phyloP scores from a whole-genome alignment of 495 filamentous ascomycete genomes.

The Neurospora sp. region DNA sequence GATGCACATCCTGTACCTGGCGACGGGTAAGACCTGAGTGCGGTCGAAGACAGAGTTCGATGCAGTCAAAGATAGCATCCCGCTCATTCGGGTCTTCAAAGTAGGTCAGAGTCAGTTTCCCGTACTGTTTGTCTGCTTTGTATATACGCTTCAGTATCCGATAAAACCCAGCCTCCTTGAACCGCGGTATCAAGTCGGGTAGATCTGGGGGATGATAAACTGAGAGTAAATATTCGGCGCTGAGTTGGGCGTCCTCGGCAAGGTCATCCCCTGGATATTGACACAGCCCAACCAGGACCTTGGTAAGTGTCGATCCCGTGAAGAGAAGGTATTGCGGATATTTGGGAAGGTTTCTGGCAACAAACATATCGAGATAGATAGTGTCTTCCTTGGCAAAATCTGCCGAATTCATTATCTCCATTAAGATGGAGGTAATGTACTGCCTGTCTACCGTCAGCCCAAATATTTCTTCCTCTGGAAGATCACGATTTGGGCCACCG shows the following conservation, averaged over 20 bases:
- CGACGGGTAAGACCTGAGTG: slow-evolving; percentile 59
- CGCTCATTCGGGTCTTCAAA: slow-evolving; percentile 77
- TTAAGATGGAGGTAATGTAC: slow-evolving; percentile 77
- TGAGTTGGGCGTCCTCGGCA: slow-evolving; percentile 89
- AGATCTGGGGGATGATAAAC: slow-evolving; percentile 85
- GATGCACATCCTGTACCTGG: slow-evolving; percentile 65
- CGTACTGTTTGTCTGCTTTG: slow-evolving; percentile 67
- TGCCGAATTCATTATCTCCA: slow-evolving; percentile 71
- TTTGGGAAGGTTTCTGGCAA: slow-evolving; percentile 91
- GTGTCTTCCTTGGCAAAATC: slow-evolving; percentile 72
- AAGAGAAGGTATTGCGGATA: slow-evolving; percentile 93
- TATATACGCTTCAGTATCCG: slow-evolving; percentile 91
- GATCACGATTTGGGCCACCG: slow-evolving; percentile 36
- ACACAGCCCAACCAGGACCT: slow-evolving; percentile 73
- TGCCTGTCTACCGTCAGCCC: slow-evolving; percentile 76
- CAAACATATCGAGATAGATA: slow-evolving; percentile 95
- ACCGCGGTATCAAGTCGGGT: slow-evolving; percentile 59
- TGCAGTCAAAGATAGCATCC: slow-evolving; percentile 63
- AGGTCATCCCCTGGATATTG: slow-evolving; percentile 70
- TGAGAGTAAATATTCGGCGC: slow-evolving; percentile 88
- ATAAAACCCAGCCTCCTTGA: slow-evolving; percentile 76
- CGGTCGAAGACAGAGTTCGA: slow-evolving; percentile 71
- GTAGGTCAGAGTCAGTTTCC: slow-evolving; percentile 67
- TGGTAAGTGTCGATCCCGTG: slow-evolving; percentile 72
- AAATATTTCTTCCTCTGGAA: slow-evolving; percentile 54